phyloP scores from a whole-genome alignment of 495 filamentous ascomycete genomes.

The Chaetomium cochliodes region DNA sequence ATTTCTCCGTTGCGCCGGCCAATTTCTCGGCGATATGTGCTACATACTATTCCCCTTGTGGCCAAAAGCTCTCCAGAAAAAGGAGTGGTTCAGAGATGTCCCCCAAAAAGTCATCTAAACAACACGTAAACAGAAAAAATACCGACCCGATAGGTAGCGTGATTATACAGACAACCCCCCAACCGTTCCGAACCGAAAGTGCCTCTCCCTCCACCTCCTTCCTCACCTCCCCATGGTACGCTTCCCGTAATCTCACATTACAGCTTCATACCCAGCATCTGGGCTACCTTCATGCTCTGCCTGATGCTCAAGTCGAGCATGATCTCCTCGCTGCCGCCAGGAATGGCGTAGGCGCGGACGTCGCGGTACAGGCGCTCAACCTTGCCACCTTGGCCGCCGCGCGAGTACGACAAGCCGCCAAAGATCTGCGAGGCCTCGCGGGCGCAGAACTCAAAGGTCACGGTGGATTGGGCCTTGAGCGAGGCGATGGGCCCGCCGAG shows the following conservation, averaged over 20 bases:
- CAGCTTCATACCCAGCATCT: constrained; percentile 94
- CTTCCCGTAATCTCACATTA: constrained; percentile 40
- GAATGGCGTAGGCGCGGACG: constrained; percentile 97
- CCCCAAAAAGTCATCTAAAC: background rate
- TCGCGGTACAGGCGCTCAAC: constrained; percentile 93
- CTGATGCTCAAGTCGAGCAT: constrained; percentile 97
- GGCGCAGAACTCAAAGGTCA: constrained; percentile 96
- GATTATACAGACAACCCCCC: background rate
- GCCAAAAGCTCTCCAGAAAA: background rate
- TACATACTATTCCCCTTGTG: constrained; percentile 6
- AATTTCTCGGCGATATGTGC: constrained; percentile 8
- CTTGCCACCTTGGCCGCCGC: constrained; percentile 94
- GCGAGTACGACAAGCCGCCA: constrained; percentile 87
- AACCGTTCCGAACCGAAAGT: background rate
- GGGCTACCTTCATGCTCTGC: constrained; percentile 84
- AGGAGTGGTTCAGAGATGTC: background rate
- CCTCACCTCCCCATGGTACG: background rate
- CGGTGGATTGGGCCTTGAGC: constrained; percentile 88
- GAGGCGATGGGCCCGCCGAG: constrained; percentile 92
- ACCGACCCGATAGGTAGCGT: background rate
- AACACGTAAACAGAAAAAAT: background rate
- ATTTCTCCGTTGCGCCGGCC: constrained; percentile 8
- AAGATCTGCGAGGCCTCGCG: constrained; percentile 97
- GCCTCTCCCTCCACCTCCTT: background rate
- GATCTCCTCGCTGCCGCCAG: constrained; percentile 95